Evolutionary conservation across 139 green algal genomes (phyloP).

Genomic region (Chlorella sorokiniana): DNA sequence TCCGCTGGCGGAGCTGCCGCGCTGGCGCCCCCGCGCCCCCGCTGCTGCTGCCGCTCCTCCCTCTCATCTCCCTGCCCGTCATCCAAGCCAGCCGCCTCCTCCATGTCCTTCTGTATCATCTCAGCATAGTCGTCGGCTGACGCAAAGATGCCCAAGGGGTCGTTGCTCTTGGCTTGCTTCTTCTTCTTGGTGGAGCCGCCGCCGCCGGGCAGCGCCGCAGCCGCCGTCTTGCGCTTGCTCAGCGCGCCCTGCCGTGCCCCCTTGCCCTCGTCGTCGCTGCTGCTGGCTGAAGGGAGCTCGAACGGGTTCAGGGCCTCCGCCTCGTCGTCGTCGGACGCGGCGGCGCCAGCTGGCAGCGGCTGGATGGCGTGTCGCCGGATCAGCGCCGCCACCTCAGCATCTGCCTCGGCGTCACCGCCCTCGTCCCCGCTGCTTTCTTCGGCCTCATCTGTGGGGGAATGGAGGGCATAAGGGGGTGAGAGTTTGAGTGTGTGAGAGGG

Average conservation of each 20-base stretch:
- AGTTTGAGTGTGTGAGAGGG: no score
- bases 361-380: neutral
- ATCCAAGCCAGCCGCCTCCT: neutral
- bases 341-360: slow-evolving; percentile 1
- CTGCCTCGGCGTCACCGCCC: neutral
- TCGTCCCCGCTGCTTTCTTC: neutral
- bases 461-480: neutral
- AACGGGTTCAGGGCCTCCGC: slow-evolving; percentile 43
- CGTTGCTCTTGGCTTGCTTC: neutral
- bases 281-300: slow-evolving; percentile 34
- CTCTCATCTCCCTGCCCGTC: neutral
- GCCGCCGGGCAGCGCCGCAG: neutral
- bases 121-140: slow-evolving; percentile 61
- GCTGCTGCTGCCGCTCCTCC: neutral
- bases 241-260: neutral
- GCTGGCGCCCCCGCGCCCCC: neutral
- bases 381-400: slow-evolving; percentile 20
- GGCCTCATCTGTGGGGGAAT: slow-evolving; percentile 9
- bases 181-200: neutral
- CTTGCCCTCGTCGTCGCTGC: slow-evolving; percentile 12
- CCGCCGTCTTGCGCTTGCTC: neutral
- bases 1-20: neutral
- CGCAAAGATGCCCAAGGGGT: slow-evolving; percentile 58
- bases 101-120: slow-evolving; percentile 38
- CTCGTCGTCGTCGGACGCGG: slow-evolving; percentile 1